These are phyloP conservation scores for Xylariaceae sp. DNA, from an alignment of 2,329 filamentous ascomycete genomes.

Conservation along the genomic window DNA sequence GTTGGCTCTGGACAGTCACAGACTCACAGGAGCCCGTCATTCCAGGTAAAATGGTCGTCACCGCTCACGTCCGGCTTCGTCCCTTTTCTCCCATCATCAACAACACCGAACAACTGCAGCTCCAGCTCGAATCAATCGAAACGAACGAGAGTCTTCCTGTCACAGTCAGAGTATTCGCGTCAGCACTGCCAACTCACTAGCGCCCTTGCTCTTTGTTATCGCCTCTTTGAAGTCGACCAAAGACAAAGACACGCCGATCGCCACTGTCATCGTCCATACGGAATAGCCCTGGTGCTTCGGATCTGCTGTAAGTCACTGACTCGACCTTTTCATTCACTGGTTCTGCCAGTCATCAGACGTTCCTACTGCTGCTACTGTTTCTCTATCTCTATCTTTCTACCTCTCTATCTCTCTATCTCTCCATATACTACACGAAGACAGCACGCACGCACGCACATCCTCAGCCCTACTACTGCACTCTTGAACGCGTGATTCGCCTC, in stretches of 20 bases:
- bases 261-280: constrained; percentile 24
- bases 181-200: constrained; percentile 43
- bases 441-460: background rate
- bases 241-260: constrained; percentile 28
- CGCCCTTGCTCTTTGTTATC: constrained; percentile 33
- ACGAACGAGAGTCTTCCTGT: constrained; percentile 49
- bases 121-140: constrained; percentile 30
- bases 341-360: background rate
- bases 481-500: constrained; percentile 3
- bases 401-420: too few relatives aligned
- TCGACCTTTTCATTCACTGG: background rate
- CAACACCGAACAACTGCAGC: constrained; percentile 36
- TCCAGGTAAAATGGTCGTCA: constrained; percentile 24
- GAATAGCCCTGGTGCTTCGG: constrained; percentile 25
- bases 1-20: background rate
- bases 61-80: constrained; percentile 35
- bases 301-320: constrained; percentile 36
- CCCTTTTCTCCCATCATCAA: constrained; percentile 43
- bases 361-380: background rate
- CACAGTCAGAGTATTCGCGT: constrained; percentile 56
- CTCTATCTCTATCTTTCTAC: too few relatives aligned
- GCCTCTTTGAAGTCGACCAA: constrained; percentile 16
- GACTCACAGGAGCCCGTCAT: background rate
- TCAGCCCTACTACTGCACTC: constrained; percentile 1
- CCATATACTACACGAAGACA: too few relatives aligned